Evolutionary conservation across 176 grass and related monocot species (phyloP).

Genomic region (Cenchrus fungigraminus): DNA sequence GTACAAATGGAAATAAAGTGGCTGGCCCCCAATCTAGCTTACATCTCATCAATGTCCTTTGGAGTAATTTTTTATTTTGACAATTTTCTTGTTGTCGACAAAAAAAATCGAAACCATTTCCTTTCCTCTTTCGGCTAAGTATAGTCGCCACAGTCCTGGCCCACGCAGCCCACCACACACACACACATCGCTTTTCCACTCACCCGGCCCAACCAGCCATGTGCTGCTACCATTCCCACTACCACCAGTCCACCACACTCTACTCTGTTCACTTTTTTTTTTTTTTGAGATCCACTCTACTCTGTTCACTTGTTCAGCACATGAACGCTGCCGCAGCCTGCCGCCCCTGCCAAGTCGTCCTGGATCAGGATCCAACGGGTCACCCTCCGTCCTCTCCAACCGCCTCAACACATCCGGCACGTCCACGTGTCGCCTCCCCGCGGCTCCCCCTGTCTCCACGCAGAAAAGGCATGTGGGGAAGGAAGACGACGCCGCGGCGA

Average conservation of each 20-base stretch:
- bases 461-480: not conserved
- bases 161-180: not conserved
- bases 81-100: too few species aligned
- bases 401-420: rapidly evolving
- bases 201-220: not conserved
- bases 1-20: too few species aligned
- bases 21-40: too few species aligned
- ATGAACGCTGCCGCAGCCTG: not conserved
- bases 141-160: not conserved
- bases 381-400: not conserved
- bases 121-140: not conserved
- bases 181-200: not conserved
- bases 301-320: not conserved
- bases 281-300: too few species aligned
- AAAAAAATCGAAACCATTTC: not conserved
- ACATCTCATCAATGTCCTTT: too few species aligned
- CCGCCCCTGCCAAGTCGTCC: not conserved
- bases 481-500: not conserved
- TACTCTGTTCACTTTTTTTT: not conserved
- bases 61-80: not conserved
- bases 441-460: not conserved
- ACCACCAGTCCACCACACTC: too few species aligned
- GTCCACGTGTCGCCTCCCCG: not conserved
- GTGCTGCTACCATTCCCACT: not conserved
- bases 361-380: slow-evolving; percentile 5